Percentiles rank a stretch among this genome's conserved stretches.
phyloP scores from a whole-genome alignment of 768 basidiomycete genomes.

The Mycena alexandri region DNA sequence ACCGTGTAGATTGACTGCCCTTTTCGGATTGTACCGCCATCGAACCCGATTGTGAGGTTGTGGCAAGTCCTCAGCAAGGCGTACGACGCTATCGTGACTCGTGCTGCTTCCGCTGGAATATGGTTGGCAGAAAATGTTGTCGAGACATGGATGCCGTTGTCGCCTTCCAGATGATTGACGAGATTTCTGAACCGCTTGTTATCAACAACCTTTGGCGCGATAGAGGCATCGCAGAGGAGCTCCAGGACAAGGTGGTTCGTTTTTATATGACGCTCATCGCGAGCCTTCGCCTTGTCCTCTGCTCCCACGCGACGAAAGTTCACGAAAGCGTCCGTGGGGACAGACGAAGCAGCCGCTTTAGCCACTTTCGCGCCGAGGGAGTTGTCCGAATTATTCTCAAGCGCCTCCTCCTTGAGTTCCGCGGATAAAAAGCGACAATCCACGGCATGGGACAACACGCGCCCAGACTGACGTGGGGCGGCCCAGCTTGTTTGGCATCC shows the following conservation, averaged over 20 bases:
- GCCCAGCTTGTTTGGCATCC: conserved; percentile 32
- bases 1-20: conserved; percentile 39
- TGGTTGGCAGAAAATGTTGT: conserved; percentile 29
- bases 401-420: neutral
- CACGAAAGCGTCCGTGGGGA: neutral
- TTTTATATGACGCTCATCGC: neutral
- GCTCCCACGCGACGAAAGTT: neutral
- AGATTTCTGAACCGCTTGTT: conserved; percentile 17
- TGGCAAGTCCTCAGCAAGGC: conserved; percentile 11
- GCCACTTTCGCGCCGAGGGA: neutral
- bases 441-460: conserved; percentile 15
- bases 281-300: neutral
- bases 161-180: conserved; percentile 11
- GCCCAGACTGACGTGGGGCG: conserved; percentile 3
- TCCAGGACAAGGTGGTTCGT: conserved; percentile 22
- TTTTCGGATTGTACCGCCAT: conserved; percentile 36
- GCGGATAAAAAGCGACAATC: neutral
- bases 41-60: conserved; percentile 39
- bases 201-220: conserved; percentile 26
- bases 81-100: conserved; percentile 16
- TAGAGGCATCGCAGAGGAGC: conserved; percentile 29
- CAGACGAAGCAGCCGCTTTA: neutral
- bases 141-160: conserved; percentile 11
- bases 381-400: conserved; percentile 2
- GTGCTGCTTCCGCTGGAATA: conserved; percentile 38